phyloP scores from a whole-genome alignment of 352 stramenopile species.

The Thalassiosira livingstoniorum region DNA sequence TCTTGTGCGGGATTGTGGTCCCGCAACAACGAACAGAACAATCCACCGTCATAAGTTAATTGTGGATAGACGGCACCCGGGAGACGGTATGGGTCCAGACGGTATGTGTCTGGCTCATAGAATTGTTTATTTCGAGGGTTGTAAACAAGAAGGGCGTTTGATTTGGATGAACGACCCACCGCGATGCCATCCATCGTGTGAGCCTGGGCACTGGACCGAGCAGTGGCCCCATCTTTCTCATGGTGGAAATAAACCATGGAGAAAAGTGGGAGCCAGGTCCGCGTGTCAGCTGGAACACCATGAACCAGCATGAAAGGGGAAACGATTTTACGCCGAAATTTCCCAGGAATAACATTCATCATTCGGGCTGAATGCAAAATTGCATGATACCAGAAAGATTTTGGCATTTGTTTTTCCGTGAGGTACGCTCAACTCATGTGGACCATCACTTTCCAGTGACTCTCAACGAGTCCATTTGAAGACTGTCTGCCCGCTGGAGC shows the following conservation, averaged over 20 bases:
- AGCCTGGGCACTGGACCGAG: neutral
- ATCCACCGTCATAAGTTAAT: constrained; percentile 7
- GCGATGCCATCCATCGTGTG: constrained; percentile 25
- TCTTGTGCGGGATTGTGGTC: constrained; percentile 4
- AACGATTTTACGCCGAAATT: neutral
- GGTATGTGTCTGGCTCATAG: constrained; percentile 13
- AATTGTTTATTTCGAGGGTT: constrained; percentile 22
- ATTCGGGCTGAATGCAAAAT: constrained; percentile 16
- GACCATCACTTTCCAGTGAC: constrained; percentile 23
- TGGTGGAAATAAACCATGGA: constrained; percentile 8
- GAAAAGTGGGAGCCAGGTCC: constrained; percentile 22
- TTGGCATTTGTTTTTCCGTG: constrained; percentile 27
- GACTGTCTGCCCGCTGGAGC: constrained; percentile 12
- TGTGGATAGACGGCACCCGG: constrained; percentile 1
- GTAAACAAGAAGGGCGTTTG: constrained; percentile 25
- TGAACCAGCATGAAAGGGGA: constrained; percentile 19
- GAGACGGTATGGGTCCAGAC: constrained; percentile 6
- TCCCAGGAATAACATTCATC: constrained; percentile 17
- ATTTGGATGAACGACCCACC: constrained; percentile 1
- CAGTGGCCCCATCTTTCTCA: neutral
- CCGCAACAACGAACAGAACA: constrained; percentile 11
- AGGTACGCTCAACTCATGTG: constrained; percentile 21
- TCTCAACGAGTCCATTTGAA: constrained; percentile 39
- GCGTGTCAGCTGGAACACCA: neutral
- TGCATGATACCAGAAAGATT: constrained; percentile 14